A percentile compares a stretch with the other conserved stretches of the same genome.
phyloP scores from a whole-genome alignment of 805 yeast genomes.

The Komagataella kurtzmanii region DNA sequence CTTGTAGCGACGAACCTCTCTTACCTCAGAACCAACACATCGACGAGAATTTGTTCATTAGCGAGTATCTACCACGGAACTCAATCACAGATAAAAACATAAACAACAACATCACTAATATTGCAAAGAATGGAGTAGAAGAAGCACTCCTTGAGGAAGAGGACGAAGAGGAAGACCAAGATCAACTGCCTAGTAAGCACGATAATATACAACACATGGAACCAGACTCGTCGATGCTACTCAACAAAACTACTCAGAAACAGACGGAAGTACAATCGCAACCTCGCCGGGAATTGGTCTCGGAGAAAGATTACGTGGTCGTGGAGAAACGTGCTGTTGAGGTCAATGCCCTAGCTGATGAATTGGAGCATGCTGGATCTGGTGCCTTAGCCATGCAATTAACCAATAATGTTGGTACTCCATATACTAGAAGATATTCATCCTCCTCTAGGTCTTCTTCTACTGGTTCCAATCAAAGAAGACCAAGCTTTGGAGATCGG shows the following conservation, averaged over 20 bases:
- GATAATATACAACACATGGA: not conserved
- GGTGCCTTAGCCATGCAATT: constrained; percentile 6
- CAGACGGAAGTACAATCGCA: constrained; percentile 4
- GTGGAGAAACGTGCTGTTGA: constrained; percentile 92
- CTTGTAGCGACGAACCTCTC: constrained; percentile 35
- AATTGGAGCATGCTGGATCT: constrained; percentile 51
- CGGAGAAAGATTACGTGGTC: constrained; percentile 84
- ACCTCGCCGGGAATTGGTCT: constrained; percentile 24
- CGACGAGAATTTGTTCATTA: constrained; percentile 71
- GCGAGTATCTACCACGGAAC: constrained; percentile 45
- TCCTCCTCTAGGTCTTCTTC: constrained; percentile 30
- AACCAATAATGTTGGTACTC: constrained; percentile 17
- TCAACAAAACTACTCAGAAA: not conserved
- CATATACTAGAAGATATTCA: constrained; percentile 13
- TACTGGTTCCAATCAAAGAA: constrained; percentile 26
- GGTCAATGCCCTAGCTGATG: constrained; percentile 92
- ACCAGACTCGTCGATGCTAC: constrained; percentile 1
- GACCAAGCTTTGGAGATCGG: constrained; percentile 52
- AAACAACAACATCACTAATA: not conserved
- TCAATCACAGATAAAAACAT: constrained; percentile 4
- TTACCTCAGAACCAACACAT: constrained; percentile 33
- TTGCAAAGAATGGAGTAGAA: constrained; percentile 3
- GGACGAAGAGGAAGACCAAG: not conserved
- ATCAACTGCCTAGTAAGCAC: constrained; percentile 3
- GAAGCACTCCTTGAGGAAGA: not conserved